Evolutionary conservation across 2,329 filamentous ascomycete genomes (phyloP).

Genomic region (Neofusicoccum ribis): DNA sequence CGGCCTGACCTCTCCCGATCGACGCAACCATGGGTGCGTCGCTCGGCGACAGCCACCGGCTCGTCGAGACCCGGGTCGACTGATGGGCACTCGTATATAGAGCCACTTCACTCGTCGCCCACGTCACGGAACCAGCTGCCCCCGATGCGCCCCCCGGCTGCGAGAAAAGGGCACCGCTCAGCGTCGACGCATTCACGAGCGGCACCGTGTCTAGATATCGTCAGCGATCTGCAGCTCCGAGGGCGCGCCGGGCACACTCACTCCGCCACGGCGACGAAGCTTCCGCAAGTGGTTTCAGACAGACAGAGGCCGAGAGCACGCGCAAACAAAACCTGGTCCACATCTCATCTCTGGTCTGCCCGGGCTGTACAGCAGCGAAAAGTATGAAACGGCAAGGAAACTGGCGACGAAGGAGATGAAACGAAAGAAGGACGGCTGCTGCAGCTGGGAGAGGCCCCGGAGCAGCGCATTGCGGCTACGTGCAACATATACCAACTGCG

Average conservation of each 20-base stretch:
- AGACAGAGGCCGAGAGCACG: slow-evolving; percentile 25
- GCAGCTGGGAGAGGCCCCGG: slow-evolving; percentile 19
- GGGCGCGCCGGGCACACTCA: background rate
- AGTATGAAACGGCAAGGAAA: slow-evolving; percentile 26
- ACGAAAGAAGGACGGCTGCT: slow-evolving; percentile 28
- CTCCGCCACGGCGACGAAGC: slow-evolving; percentile 3
- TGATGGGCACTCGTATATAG: background rate
- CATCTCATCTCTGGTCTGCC: slow-evolving; percentile 35
- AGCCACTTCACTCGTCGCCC: background rate
- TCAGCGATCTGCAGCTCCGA: slow-evolving; percentile 5
- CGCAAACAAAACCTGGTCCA: slow-evolving; percentile 34
- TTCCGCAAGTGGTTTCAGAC: slow-evolving; percentile 10
- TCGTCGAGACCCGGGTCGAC: slow-evolving; percentile 6
- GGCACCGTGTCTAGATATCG: background rate
- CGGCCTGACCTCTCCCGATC: background rate
- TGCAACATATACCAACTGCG: slow-evolving; percentile 28
- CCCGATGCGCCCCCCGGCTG: background rate
- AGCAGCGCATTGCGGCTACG: slow-evolving; percentile 27
- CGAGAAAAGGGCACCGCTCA: background rate
- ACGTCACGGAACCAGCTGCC: background rate
- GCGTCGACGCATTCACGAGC: background rate
- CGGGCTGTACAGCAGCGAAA: slow-evolving; percentile 26
- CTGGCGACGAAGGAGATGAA: slow-evolving; percentile 25
- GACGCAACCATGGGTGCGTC: background rate
- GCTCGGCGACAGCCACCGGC: background rate